These are phyloP conservation scores for Clonostachys byssicola DNA, from an alignment of 2,329 filamentous ascomycete species.

Conservation along the genomic window DNA sequence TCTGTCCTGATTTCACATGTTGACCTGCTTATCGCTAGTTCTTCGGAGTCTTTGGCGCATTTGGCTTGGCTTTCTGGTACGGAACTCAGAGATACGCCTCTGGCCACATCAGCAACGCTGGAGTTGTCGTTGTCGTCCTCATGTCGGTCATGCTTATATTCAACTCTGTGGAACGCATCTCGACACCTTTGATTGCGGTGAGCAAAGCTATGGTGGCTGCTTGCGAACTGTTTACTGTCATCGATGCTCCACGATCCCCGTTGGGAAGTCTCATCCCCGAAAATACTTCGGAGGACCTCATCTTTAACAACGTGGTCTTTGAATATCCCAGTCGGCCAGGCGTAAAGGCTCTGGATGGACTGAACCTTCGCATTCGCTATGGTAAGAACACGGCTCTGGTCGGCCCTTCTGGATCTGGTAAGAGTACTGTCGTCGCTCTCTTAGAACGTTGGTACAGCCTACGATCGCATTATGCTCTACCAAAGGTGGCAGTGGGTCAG, in stretches of 20 bases:
- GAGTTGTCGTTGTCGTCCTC: slow-evolving; percentile 53
- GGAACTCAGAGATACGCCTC: slow-evolving; percentile 47
- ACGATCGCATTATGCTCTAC: slow-evolving; percentile 45
- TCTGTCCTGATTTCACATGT: no score
- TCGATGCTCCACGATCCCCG: slow-evolving; percentile 36
- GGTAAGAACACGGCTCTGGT: slow-evolving; percentile 72
- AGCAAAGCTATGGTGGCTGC: slow-evolving; percentile 54
- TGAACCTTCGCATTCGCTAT: slow-evolving; percentile 54
- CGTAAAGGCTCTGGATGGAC: slow-evolving; percentile 56
- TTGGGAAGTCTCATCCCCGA: slow-evolving; percentile 29
- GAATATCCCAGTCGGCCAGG: slow-evolving; percentile 66
- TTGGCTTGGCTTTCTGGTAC: slow-evolving; percentile 59
- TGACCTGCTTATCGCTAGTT: no score
- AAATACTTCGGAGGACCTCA: slow-evolving; percentile 28
- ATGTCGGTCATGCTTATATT: slow-evolving; percentile 56
- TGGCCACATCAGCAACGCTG: slow-evolving; percentile 41
- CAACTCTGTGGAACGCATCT: slow-evolving; percentile 51
- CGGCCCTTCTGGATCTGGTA: slow-evolving; percentile 68
- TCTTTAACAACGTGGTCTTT: slow-evolving; percentile 61
- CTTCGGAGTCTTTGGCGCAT: slow-evolving; percentile 49
- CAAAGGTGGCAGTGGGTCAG: slow-evolving; percentile 42
- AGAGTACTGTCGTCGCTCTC: slow-evolving; percentile 69
- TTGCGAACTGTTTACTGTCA: slow-evolving; percentile 50
- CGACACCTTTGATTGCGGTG: slow-evolving; percentile 52
- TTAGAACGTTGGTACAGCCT: slow-evolving; percentile 70